Base-by-base conservation (phyloP, 805 yeast species). In the Kazachstania bromeliacearum region DNA sequence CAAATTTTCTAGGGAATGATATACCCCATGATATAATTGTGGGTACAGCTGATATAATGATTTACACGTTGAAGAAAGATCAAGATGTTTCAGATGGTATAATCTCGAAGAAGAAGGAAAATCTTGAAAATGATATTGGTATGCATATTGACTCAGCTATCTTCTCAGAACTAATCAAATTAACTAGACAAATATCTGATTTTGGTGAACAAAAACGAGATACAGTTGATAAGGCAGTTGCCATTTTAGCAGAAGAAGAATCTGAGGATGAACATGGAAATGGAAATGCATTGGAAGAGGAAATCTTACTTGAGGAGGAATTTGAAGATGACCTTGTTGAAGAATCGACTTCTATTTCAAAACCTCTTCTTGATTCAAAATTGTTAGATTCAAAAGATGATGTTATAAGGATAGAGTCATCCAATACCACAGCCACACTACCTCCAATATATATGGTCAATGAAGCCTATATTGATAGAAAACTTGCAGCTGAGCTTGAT, bases 1-100 rank as follows among this genome's bases (percentile, higher is more conserved):
- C 71, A 5, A 54, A 61, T 2, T 62, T 66, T 13, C 58, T 82
- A 27, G 81, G 79, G 9, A 67, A 66, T 33, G 96, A 87, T 53
- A 73, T 83, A n/a, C 74, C 88, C 7, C 85, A 81, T 38, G 83
- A 76, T 29, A 72, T 77, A 2, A 67, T 85, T 2, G 53, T 76
- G 5, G 48, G 44, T n/a, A 54, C 57, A 2, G 43, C 55, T 1
- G 61, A 56, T 37, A 28, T 48, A 15, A 25, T 58, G 5, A 46
- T 51, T 10, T 27, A 34, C 4, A 20, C 36, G 1, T 38, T 58
- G 20, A 53, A 53, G 33, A 39, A 43, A 20, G 42, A 48, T 21
- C 44, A 40, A 20, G 39, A 39, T 7, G 44, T 46, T 4, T 40
- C 39, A 3, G 48, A 44, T 22, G 45, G 45, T 2, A 16, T 25